phyloP scores from a whole-genome alignment of 805 yeast genomes.

The Yarrowia hollandica region DNA sequence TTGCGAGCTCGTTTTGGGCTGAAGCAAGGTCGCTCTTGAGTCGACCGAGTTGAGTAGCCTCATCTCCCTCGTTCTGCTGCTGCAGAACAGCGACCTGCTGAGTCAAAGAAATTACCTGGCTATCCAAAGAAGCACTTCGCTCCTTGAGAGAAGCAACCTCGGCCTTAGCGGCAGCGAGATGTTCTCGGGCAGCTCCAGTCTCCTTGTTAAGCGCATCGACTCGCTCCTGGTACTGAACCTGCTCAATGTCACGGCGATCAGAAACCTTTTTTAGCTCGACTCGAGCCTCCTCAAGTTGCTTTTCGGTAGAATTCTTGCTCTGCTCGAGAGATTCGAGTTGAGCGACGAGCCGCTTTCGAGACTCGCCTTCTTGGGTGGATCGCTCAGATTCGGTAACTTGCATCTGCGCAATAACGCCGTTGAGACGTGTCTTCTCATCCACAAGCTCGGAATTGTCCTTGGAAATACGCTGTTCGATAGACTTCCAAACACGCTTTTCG shows the following conservation, averaged over 20 bases:
- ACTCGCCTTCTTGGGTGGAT: slow-evolving; percentile 51
- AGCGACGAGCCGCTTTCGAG: slow-evolving; percentile 51
- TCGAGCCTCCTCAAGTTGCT: slow-evolving; percentile 49
- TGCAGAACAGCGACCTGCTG: slow-evolving; percentile 36
- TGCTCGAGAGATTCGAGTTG: slow-evolving; percentile 53
- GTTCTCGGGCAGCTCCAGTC: slow-evolving; percentile 46
- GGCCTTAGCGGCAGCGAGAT: slow-evolving; percentile 46
- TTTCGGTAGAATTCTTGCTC: slow-evolving; percentile 49
- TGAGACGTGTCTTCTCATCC: slow-evolving; percentile 60
- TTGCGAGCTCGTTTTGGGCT: slow-evolving; percentile 47
- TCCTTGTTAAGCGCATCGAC: slow-evolving; percentile 56
- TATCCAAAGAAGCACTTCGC: slow-evolving; percentile 44
- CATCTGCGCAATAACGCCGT: slow-evolving; percentile 56
- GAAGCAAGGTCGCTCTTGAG: slow-evolving; percentile 38
- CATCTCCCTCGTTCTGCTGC: slow-evolving; percentile 40
- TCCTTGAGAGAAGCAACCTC: slow-evolving; percentile 45
- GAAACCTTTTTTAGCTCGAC: slow-evolving; percentile 54
- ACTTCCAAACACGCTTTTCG: slow-evolving; percentile 54
- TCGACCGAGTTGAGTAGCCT: slow-evolving; percentile 37
- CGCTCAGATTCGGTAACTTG: slow-evolving; percentile 65
- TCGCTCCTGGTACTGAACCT: slow-evolving; percentile 58
- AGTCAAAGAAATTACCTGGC: slow-evolving; percentile 39
- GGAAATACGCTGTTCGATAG: slow-evolving; percentile 52
- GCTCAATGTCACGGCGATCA: slow-evolving; percentile 58
- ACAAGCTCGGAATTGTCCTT: slow-evolving; percentile 54